Evolutionary conservation across 805 yeast genomes (phyloP).

Genomic region (Pichia eremophila): DNA sequence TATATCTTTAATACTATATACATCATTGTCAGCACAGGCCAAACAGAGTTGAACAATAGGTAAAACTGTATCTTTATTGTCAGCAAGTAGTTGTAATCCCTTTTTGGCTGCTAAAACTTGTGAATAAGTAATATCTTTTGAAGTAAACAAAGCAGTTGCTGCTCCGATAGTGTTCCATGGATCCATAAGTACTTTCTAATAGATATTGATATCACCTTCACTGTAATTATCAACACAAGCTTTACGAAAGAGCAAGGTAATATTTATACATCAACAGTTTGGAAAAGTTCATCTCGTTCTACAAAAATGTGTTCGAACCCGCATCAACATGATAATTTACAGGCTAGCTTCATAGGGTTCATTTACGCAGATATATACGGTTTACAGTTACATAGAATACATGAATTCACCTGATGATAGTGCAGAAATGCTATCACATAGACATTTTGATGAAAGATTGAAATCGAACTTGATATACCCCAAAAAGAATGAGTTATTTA

Average conservation of each 20-base stretch:
- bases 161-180: slow-evolving; percentile 24
- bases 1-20: slow-evolving; percentile 20
- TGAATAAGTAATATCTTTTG: slow-evolving; percentile 23
- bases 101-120: slow-evolving; percentile 30
- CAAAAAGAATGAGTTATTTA: too few species aligned
- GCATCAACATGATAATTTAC: too few species aligned
- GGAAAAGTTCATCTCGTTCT: too few species aligned
- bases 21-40: slow-evolving; percentile 32
- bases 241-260: too few species aligned
- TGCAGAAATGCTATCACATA: not conserved
- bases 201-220: too few species aligned
- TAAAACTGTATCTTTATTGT: slow-evolving; percentile 18
- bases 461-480: slow-evolving; percentile 1
- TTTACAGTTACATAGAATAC: too few species aligned
- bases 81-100: slow-evolving; percentile 23
- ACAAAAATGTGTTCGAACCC: too few species aligned
- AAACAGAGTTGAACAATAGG: slow-evolving; percentile 27
- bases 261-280: too few species aligned
- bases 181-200: slow-evolving; percentile 14
- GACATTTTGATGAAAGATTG: slow-evolving; percentile 4
- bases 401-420: too few species aligned
- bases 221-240: too few species aligned
- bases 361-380: too few species aligned
- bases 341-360: too few species aligned
- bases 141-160: slow-evolving; percentile 10